Evolutionary conservation across 2,329 filamentous ascomycete genomes (phyloP).

Genomic region (Cladosporium phlei): DNA sequence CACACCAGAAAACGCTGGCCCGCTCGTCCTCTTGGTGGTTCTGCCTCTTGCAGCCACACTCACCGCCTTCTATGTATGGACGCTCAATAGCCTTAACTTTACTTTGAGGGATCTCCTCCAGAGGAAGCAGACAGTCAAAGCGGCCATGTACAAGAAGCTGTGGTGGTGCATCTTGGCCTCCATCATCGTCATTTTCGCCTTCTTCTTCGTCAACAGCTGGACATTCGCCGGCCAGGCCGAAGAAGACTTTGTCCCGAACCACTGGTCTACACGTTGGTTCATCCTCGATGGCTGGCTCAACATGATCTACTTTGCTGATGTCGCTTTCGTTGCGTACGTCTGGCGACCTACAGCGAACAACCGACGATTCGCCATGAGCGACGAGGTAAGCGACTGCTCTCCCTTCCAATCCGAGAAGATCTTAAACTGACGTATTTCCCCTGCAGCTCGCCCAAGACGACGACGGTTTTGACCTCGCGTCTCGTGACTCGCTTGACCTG

Average conservation of each 20-base stretch:
- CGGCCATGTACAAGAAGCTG: conserved; percentile 93
- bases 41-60: conserved; percentile 85
- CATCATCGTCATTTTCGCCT: conserved; percentile 92
- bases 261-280: conserved; percentile 98
- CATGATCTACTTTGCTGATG: conserved; percentile 89
- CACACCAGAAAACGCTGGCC: conserved; percentile 82
- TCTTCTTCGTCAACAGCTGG: conserved; percentile 98
- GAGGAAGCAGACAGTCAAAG: conserved; percentile 89
- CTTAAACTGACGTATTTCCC: too few relatives aligned
- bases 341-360: conserved; percentile 98
- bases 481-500: conserved; percentile 68
- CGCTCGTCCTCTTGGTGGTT: conserved; percentile 86
- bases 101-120: conserved; percentile 96
- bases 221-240: conserved; percentile 81
- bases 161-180: conserved; percentile 96
- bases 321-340: conserved; percentile 87
- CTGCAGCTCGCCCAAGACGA: conserved; percentile 85
- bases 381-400: conserved; percentile 58
- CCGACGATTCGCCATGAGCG: conserved; percentile 95
- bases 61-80: conserved; percentile 98
- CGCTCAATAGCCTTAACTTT: conserved; percentile 85
- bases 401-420: too few relatives aligned
- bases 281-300: conserved; percentile 96
- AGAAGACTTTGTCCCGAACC: conserved; percentile 86
- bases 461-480: conserved; percentile 94